Conservation (phyloP, 495 filamentous ascomycete species). For the Cercophora scortea region DNA sequence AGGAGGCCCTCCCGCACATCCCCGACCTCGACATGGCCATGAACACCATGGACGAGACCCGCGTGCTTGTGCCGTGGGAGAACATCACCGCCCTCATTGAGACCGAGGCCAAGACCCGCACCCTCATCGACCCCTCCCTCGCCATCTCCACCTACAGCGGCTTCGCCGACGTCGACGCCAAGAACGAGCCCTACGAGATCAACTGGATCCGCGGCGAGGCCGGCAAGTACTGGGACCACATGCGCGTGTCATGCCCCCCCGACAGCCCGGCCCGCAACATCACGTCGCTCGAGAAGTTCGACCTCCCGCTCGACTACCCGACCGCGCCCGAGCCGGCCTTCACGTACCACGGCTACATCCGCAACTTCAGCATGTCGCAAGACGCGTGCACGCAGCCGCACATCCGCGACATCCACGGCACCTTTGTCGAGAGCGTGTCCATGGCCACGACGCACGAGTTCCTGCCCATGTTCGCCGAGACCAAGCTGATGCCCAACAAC, state of each 20-base stretch:
- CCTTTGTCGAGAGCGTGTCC: conserved; percentile 56
- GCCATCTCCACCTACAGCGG: conserved; percentile 18
- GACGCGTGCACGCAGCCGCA: conserved; percentile 54
- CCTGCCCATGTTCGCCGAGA: conserved; percentile 64
- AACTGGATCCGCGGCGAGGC: conserved; percentile 13
- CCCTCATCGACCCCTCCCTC: conserved; percentile 21
- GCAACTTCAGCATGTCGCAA: conserved; percentile 53
- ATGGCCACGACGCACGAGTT: conserved; percentile 49
- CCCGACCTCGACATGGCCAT: conserved; percentile 62
- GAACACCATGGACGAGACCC: conserved; percentile 57
- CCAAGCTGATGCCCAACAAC: conserved; percentile 66
- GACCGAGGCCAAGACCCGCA: conserved; percentile 38
- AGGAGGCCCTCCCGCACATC: conserved; percentile 42
- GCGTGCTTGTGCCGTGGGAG: conserved; percentile 53
- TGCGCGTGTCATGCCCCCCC: conserved; percentile 45
- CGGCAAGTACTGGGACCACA: conserved; percentile 28
- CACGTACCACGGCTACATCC: conserved; percentile 46
- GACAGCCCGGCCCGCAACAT: conserved; percentile 44
- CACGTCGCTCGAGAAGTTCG: conserved; percentile 20
- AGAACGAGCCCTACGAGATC: conserved; percentile 19
- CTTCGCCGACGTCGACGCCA: conserved; percentile 20
- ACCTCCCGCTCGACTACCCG: conserved; percentile 28
- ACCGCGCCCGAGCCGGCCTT: conserved; percentile 18
- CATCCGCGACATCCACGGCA: conserved; percentile 54
- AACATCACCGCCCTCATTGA: conserved; percentile 44